Percentiles rank a stretch among this genome's conserved stretches.
Conservation (phyloP, 1,284 basidiomycete genomes). For the Papiliotrema terrestris region DNA sequence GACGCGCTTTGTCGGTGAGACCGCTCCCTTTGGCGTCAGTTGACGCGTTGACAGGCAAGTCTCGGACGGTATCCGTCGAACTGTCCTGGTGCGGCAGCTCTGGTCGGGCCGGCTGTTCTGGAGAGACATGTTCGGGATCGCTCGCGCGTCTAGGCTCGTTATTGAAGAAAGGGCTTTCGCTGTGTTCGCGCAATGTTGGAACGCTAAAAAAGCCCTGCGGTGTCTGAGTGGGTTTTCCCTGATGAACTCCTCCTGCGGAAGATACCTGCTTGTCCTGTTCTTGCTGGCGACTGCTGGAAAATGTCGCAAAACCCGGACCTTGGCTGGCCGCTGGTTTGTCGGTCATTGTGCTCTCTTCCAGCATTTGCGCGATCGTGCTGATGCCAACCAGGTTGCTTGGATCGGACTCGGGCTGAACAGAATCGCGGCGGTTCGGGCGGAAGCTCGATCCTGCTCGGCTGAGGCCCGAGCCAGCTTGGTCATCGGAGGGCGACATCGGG, state of each 20-base stretch:
- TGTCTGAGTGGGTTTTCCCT: not conserved
- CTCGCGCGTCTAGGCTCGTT: slow-evolving; percentile 6
- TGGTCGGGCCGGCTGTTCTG: not conserved
- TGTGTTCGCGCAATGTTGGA: slow-evolving; percentile 1
- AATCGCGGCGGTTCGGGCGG: not conserved
- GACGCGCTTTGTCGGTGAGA: slow-evolving; percentile 16
- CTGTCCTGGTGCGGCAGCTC: slow-evolving; percentile 2
- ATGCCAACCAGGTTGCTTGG: slow-evolving; percentile 12
- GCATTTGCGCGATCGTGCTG: slow-evolving; percentile 24
- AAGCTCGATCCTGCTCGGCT: not conserved
- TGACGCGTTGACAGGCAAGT: slow-evolving; percentile 16
- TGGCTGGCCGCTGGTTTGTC: slow-evolving; percentile 1
- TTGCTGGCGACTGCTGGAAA: slow-evolving; percentile 4
- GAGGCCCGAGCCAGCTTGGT: not conserved
- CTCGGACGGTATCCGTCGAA: slow-evolving; percentile 10
- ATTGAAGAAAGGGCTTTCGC: slow-evolving; percentile 13
- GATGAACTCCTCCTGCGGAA: not conserved
- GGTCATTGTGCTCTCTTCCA: slow-evolving; percentile 10
- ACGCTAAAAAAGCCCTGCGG: slow-evolving; percentile 10
- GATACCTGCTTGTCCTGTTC: not conserved
- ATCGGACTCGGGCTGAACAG: not conserved
- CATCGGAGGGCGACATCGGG: not conserved
- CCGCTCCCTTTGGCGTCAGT: slow-evolving; percentile 19
- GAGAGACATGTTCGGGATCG: slow-evolving; percentile 3
- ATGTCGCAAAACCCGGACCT: slow-evolving; percentile 10